Percentiles rank a stretch among this genome's conserved stretches.
These are phyloP conservation scores for Crithidia sp. DNA, from an alignment of 208 protist genomes.

Conservation along the genomic window DNA sequence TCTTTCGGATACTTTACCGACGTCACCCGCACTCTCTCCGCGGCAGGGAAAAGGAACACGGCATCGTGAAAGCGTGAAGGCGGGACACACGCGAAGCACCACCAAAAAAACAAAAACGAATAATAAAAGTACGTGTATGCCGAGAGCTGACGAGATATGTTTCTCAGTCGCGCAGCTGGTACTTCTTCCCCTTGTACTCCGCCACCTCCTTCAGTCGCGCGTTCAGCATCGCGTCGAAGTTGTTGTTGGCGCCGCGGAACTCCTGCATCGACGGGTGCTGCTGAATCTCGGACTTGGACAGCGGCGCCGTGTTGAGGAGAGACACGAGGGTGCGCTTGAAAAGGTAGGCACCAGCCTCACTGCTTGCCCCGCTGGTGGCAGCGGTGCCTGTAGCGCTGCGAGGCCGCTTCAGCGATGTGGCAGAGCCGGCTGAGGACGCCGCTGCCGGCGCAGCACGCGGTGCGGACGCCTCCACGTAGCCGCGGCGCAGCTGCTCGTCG, in stretches of 20 bases:
- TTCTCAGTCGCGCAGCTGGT: constrained; percentile 54
- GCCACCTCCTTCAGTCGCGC: constrained; percentile 57
- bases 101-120: neutral
- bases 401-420: too few species aligned
- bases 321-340: constrained; percentile 56
- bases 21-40: too few species aligned
- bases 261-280: constrained; percentile 40
- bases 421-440: too few species aligned
- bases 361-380: neutral
- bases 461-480: constrained; percentile 1
- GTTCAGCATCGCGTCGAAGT: constrained; percentile 67
- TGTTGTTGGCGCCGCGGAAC: constrained; percentile 27
- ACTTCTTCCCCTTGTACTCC: constrained; percentile 67
- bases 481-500: constrained; percentile 27
- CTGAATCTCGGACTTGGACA: constrained; percentile 47
- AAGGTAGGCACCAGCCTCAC: constrained; percentile 20
- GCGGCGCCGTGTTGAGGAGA: constrained; percentile 39
- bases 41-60: too few species aligned
- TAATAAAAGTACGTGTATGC: neutral
- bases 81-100: too few species aligned
- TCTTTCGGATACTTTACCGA: too few species aligned
- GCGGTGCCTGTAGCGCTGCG: too few species aligned
- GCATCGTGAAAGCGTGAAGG: too few species aligned
- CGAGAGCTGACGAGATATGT: neutral
- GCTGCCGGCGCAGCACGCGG: too few species aligned